Percentiles rank a stretch among this genome's conserved stretches.
These are phyloP conservation scores for Pelagomonas calceolata DNA, from an alignment of 108 stramenopile genomes.

Conservation along the genomic window DNA sequence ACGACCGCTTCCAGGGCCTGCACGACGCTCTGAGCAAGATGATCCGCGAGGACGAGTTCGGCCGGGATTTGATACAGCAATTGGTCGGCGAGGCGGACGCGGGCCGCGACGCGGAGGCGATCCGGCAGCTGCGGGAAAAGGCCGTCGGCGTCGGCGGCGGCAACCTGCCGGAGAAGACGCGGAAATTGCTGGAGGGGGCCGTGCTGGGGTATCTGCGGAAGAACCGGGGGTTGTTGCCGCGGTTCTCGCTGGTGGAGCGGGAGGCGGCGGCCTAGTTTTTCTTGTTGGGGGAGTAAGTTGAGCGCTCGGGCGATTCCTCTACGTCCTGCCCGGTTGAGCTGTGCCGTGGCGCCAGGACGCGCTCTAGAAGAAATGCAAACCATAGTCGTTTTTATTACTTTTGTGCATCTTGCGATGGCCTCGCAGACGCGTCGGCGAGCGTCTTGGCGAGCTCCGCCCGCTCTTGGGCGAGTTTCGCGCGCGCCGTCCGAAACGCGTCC, in stretches of 20 bases:
- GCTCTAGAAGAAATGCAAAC: too few relatives aligned
- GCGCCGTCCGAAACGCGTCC: too few relatives aligned
- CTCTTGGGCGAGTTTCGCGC: too few relatives aligned
- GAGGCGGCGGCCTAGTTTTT: too few relatives aligned
- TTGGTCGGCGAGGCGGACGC: constrained; percentile 4
- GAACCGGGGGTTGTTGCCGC: constrained; percentile 13
- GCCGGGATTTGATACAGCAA: constrained; percentile 2
- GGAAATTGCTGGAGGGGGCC: constrained; percentile 13
- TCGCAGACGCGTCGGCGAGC: too few relatives aligned
- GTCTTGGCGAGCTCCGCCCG: too few relatives aligned
- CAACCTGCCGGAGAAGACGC: constrained; percentile 12
- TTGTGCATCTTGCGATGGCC: too few relatives aligned
- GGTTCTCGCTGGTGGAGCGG: neutral
- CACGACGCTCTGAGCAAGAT: constrained; percentile 1
- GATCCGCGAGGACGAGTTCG: constrained; percentile 6
- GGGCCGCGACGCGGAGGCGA: constrained; percentile 24
- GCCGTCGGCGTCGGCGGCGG: constrained; percentile 12
- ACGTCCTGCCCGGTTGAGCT: too few relatives aligned
- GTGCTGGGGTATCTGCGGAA: constrained; percentile 18
- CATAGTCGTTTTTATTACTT: too few relatives aligned
- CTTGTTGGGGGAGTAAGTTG: too few relatives aligned
- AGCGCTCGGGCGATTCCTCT: too few relatives aligned
- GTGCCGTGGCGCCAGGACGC: too few relatives aligned
- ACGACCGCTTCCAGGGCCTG: constrained; percentile 29
- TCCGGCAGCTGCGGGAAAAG: constrained; percentile 5